Percentiles rank a stretch among this genome's conserved stretches.
These are phyloP conservation scores for Chimonanthus praecox DNA, from an alignment of 164 flowering plant species.

Conservation along the genomic window DNA sequence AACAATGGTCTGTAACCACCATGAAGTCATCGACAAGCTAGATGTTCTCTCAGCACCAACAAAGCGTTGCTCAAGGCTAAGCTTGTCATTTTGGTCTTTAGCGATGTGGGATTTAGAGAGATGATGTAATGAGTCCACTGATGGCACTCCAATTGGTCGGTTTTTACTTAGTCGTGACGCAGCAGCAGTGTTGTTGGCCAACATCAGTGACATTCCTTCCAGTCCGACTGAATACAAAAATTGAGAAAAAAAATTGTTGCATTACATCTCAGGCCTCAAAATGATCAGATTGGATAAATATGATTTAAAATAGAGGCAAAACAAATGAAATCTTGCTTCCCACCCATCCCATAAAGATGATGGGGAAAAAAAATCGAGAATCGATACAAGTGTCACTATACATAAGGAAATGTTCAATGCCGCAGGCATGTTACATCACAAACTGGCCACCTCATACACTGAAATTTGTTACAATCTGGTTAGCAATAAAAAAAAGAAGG, in stretches of 20 bases:
- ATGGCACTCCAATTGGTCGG: slow-evolving; percentile 24
- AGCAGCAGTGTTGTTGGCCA: slow-evolving; percentile 28
- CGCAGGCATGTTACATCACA: too few species aligned
- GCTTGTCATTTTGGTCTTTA: slow-evolving; percentile 28
- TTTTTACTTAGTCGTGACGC: slow-evolving; percentile 39
- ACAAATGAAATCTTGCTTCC: too few species aligned
- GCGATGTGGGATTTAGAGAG: slow-evolving; percentile 6
- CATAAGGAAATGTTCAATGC: too few species aligned
- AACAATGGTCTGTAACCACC: slow-evolving; percentile 29
- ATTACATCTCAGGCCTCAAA: too few species aligned
- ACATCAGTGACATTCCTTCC: slow-evolving; percentile 16
- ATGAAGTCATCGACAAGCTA: slow-evolving; percentile 29
- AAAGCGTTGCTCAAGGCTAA: slow-evolving; percentile 14
- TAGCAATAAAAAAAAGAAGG: too few species aligned
- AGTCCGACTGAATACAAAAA: slow-evolving; percentile 1
- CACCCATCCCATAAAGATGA: too few species aligned
- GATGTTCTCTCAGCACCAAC: slow-evolving; percentile 34
- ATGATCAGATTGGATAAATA: too few species aligned
- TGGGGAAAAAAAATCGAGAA: too few species aligned
- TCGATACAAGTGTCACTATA: too few species aligned
- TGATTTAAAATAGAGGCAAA: too few species aligned
- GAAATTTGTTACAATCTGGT: too few species aligned
- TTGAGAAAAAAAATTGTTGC: neutral
- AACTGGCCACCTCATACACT: too few species aligned
- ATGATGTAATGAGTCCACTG: slow-evolving; percentile 21